Evolutionary conservation across 352 stramenopile species (phyloP).

Genomic region (Phytophthora ohioensis): DNA sequence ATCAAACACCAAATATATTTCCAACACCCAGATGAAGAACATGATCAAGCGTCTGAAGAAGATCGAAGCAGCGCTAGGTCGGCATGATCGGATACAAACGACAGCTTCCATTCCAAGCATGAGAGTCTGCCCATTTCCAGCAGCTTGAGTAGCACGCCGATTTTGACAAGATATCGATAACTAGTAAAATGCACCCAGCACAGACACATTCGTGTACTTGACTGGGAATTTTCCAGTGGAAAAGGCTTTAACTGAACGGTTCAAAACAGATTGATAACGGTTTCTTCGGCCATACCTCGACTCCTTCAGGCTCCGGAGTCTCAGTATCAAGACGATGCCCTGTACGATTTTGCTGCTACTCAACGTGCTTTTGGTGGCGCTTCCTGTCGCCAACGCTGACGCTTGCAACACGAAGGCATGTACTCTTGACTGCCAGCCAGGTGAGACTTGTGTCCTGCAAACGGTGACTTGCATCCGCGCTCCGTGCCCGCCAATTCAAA

Average conservation of each 20-base stretch:
- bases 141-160: background rate
- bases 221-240: background rate
- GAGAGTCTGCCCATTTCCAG: conserved; percentile 25
- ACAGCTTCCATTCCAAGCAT: background rate
- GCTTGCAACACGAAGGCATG: background rate
- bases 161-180: background rate
- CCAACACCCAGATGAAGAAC: conserved; percentile 45
- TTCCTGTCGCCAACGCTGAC: conserved; percentile 8
- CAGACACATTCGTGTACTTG: background rate
- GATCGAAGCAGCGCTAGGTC: conserved; percentile 33
- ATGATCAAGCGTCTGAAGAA: conserved; percentile 53
- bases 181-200: too few species aligned
- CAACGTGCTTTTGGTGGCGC: background rate
- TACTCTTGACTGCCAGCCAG: conserved; percentile 13
- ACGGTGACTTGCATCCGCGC: conserved; percentile 20
- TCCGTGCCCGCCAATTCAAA: conserved; percentile 20
- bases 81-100: conserved; percentile 23
- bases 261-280: too few species aligned
- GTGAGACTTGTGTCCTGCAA: conserved; percentile 15
- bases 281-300: background rate
- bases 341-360: conserved; percentile 2
- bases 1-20: background rate
- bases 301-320: background rate
- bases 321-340: background rate
- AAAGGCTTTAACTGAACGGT: background rate